A percentile compares a stretch with the other conserved stretches of the same genome.
These are phyloP conservation scores for Chlamydomonas applanata DNA, from an alignment of 139 green algal genomes.

Conservation along the genomic window DNA sequence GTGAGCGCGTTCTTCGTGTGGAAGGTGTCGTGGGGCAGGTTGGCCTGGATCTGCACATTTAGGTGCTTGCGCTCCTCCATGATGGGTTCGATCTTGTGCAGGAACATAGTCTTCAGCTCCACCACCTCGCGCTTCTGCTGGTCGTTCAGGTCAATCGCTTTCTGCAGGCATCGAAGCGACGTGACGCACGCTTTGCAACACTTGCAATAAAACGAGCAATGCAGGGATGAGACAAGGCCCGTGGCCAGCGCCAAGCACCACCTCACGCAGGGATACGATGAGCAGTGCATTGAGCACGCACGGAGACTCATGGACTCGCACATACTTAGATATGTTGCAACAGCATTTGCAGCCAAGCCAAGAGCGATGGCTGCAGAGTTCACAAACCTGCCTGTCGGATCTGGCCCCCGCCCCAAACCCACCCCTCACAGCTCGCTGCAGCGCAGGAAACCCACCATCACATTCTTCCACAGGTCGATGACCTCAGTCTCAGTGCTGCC, in stretches of 20 bases:
- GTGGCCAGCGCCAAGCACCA: background rate
- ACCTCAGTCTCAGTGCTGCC: conserved; percentile 56
- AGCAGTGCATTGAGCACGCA: background rate
- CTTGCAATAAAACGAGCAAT: no score
- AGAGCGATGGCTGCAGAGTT: background rate
- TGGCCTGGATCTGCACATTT: conserved; percentile 63
- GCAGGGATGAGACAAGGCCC: no score
- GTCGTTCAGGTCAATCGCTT: conserved; percentile 43
- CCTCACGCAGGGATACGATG: background rate
- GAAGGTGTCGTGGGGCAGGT: conserved; percentile 63
- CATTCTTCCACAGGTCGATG: conserved; percentile 60
- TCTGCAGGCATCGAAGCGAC: conserved; percentile 16
- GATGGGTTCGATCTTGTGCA: conserved; percentile 51
- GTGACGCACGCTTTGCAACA: no score
- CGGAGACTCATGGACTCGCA: background rate
- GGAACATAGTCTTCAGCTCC: conserved; percentile 61
- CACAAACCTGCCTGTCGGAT: no score
- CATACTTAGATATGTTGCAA: background rate
- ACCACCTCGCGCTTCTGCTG: conserved; percentile 60
- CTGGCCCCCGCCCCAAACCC: background rate
- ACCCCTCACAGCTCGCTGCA: background rate
- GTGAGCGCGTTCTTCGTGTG: conserved; percentile 59
- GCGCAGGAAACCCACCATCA: conserved; percentile 45
- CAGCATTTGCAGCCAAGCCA: background rate
- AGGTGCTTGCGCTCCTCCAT: conserved; percentile 57